Evolutionary conservation across 192 early-diverging fungal species (phyloP), one percentile per base, ranked within the genome.

Genomic region (Mortierella claussenii): DNA sequence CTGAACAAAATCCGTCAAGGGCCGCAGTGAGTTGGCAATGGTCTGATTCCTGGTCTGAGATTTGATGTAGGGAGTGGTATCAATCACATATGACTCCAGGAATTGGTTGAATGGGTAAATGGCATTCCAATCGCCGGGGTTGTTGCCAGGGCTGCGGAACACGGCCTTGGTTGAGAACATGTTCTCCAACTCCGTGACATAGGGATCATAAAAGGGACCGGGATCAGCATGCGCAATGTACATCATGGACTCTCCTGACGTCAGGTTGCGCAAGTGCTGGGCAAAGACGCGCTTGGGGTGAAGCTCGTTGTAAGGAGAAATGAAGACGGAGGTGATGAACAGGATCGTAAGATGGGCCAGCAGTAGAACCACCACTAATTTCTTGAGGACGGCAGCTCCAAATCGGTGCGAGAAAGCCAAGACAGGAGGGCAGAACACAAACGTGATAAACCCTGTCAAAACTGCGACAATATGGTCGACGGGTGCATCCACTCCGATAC

Each of bases 71-170:
- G 79, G 55, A 12, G 79, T 50, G 24, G 66, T 59, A 55, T 75
- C 71, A 27, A 56, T 47, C 42, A 78, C 69, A 44, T 87, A 86
- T 3, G 81, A 81, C 34, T 86, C 83, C 24, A 89, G 58, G 68
- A 87, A 88, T 30, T 83, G 76, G 70, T 79, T 83, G 79, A 90
- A 90, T 8, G 91, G 91, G 68, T 86, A 90, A 21, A 93, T 74
- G 1, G 84, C 79, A 32, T 85, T 82, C 87, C 86, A 90, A 24
- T 88, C 83, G 27, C 80, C 79, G 2, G 80, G 81, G 36, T 83
- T 86, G 24, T 71, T 65, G 27, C 30, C 23, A 21, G 50, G 52
- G 13, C 43, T 53, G 32, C 85, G 81, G 31, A 59, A 54, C 27
- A 69, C 79, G 12, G 81, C 64, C 40, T 47, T 36, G 10, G 65